Percentiles rank a stretch among this genome's conserved stretches.
Conservation (phyloP, 148 eudicot species). For the Simmondsia chinensis region DNA sequence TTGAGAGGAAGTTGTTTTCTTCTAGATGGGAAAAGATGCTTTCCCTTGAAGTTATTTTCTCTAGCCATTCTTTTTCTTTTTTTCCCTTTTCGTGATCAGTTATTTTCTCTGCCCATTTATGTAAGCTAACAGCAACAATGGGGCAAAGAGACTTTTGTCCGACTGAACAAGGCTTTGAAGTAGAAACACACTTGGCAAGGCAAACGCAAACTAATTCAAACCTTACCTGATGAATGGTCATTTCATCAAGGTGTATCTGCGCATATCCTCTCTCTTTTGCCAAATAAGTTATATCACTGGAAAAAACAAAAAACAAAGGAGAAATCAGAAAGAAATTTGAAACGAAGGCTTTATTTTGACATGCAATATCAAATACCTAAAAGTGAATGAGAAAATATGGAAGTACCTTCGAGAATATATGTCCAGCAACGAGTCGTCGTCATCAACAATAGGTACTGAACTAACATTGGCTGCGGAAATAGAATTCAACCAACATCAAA, state of each 20-base stretch:
- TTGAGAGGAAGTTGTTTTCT: too few species aligned
- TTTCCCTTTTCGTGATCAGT: too few species aligned
- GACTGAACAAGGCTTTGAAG: too few species aligned
- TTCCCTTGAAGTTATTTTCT: too few species aligned
- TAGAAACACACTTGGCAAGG: too few species aligned
- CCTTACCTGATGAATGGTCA: conserved; percentile 74
- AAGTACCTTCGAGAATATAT: conserved; percentile 78
- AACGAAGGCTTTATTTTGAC: conserved; percentile 5
- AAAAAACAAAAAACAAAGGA: conserved; percentile 7
- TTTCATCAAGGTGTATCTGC: conserved; percentile 70
- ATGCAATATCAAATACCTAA: background rate
- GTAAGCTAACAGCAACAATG: too few species aligned
- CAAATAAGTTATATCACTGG: conserved; percentile 85
- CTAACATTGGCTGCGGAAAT: conserved; percentile 76
- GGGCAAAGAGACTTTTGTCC: too few species aligned
- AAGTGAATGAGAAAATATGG: background rate
- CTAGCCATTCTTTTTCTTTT: too few species aligned
- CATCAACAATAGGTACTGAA: conserved; percentile 88
- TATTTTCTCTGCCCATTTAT: too few species aligned
- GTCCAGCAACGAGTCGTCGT: conserved; percentile 77
- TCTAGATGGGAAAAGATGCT: too few species aligned
- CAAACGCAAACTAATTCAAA: too few species aligned
- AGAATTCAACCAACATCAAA: conserved; percentile 9
- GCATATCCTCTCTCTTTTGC: conserved; percentile 87
- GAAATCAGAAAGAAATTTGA: background rate